These are phyloP conservation scores for Auricularia cornea DNA, from an alignment of 768 basidiomycete genomes.

Conservation along the genomic window DNA sequence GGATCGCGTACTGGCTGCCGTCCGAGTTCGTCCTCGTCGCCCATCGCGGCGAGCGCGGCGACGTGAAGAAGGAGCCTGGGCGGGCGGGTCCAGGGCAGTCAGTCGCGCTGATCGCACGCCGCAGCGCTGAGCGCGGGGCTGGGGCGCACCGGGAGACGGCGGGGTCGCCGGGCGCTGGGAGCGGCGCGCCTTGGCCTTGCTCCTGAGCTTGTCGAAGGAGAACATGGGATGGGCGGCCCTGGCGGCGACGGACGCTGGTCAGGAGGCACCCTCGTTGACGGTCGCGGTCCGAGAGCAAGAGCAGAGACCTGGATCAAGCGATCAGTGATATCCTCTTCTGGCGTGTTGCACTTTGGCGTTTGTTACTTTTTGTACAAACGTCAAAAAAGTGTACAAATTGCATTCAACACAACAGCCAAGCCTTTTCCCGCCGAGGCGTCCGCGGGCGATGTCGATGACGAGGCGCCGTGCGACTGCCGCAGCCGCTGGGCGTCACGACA, in stretches of 20 bases:
- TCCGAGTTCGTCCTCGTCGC: background rate
- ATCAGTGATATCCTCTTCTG: too few relatives aligned
- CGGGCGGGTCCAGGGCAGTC: background rate
- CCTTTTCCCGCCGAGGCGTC: too few relatives aligned
- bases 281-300: background rate
- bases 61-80: slow-evolving; percentile 1
- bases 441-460: too few relatives aligned
- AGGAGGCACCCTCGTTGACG: background rate
- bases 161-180: background rate
- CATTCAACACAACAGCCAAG: too few relatives aligned
- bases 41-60: slow-evolving; percentile 1
- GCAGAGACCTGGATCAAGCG: background rate
- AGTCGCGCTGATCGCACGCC: background rate
- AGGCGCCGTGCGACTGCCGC: too few relatives aligned
- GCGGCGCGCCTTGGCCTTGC: background rate
- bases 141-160: background rate
- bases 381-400: too few relatives aligned
- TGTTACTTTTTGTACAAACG: too few relatives aligned
- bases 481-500: too few relatives aligned
- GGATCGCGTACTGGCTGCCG: background rate
- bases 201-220: background rate
- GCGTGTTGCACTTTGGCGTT: too few relatives aligned
- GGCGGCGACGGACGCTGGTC: background rate
- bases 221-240: background rate
- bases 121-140: background rate